Base-by-base conservation (phyloP, 176 grass and related monocot species). In the Oropetium thomaeum region DNA sequence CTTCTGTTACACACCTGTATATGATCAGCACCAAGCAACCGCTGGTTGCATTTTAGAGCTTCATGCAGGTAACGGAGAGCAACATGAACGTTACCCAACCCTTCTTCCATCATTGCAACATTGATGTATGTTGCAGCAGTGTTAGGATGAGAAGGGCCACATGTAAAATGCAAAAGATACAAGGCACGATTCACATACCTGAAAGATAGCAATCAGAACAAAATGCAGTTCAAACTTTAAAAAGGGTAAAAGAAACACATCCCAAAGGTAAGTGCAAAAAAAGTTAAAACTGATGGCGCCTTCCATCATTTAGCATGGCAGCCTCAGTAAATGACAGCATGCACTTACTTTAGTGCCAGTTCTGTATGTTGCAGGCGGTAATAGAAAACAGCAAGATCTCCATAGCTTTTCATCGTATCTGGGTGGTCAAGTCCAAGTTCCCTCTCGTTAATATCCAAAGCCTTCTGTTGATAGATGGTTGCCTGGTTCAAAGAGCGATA, bases 401-500 rank as follows among this genome's bases (percentile, higher is more conserved):
- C 96, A 44, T 98, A 98, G 89, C 96, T 98, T 92, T 98, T 98
- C 96, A 98, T 98, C 44, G 96, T 98, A 85, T 98, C 96, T 86
- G 96, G 91, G 67, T 98, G 96, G 87, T 98, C 96, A 81, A 98
- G 88, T 66, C 96, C 96, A 78, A 98, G 88, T 90, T 98, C 96
- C 65, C 96, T 93, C 83, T 94, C 96, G 53, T 98, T 98, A 66
- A 98, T 94, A 89, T 98, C 91, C 70, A 98, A 81, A 81, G 96
- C 96, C 58, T 98, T 98, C 70, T 98, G 91, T 78, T 98, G 96
- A 83, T 98, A 98, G 69, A 98, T 94, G 59, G 96, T 94, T 76
- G 96, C 96, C 96, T 98, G 86, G 57, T 84, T 64, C 27, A 75
- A 74, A 65, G 26, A 87, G 62, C 75, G 69, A 38, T 16, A 75